Percentiles rank a stretch among this genome's conserved stretches.
Conservation (phyloP, 2,329 filamentous ascomycete species). For the Plectosphaerella plurivora region DNA sequence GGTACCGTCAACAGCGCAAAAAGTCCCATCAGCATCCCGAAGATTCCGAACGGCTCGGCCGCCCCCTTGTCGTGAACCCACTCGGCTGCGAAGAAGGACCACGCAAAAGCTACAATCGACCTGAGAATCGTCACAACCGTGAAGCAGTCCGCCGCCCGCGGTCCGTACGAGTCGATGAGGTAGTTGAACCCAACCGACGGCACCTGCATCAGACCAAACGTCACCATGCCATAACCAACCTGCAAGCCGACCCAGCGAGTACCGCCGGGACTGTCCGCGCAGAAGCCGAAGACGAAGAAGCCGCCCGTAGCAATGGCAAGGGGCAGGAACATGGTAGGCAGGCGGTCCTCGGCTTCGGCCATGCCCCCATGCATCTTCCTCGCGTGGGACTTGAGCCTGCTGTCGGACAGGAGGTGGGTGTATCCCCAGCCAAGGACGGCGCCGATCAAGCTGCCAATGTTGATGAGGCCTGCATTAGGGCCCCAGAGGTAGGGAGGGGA, state of each 20-base stretch:
- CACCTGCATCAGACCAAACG: slow-evolving; percentile 32
- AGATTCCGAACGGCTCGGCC: slow-evolving; percentile 47
- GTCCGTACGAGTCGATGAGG: slow-evolving; percentile 42
- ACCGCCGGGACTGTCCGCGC: slow-evolving; percentile 22
- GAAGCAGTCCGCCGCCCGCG: slow-evolving; percentile 46
- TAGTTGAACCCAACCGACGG: slow-evolving; percentile 33
- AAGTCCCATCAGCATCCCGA: slow-evolving; percentile 45
- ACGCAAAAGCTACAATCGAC: slow-evolving; percentile 45
- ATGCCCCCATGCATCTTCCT: slow-evolving; percentile 18
- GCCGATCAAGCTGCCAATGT: slow-evolving; percentile 26
- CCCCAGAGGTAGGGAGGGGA: slow-evolving; percentile 28
- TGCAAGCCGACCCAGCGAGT: slow-evolving; percentile 28
- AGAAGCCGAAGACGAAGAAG: slow-evolving; percentile 30
- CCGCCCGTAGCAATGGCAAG: slow-evolving; percentile 24
- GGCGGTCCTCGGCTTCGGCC: slow-evolving; percentile 27
- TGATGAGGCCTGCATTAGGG: slow-evolving; percentile 24
- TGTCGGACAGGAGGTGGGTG: slow-evolving; percentile 19
- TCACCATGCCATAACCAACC: slow-evolving; percentile 28
- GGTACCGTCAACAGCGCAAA: slow-evolving; percentile 35
- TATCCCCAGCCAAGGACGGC: slow-evolving; percentile 20
- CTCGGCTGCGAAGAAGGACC: slow-evolving; percentile 47
- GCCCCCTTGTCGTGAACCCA: slow-evolving; percentile 40
- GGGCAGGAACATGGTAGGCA: slow-evolving; percentile 23
- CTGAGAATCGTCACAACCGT: slow-evolving; percentile 45
- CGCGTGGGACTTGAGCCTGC: slow-evolving; percentile 14